Base-by-base conservation (phyloP, 257 asterid genomes). In the Rehmannia glutinosa region DNA sequence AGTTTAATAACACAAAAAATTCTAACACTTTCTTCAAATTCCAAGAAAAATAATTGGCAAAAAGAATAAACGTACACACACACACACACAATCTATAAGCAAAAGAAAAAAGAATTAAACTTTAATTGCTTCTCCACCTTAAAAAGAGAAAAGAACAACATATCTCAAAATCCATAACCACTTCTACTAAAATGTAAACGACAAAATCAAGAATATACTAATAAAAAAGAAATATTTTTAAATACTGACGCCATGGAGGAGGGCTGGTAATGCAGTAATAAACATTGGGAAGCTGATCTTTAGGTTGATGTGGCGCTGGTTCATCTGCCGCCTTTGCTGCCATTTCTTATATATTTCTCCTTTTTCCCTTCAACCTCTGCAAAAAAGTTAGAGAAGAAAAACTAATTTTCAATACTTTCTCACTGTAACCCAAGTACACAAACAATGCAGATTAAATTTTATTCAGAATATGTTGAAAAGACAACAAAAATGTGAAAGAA, bases 191-290 rank as follows among this genome's bases (percentile, higher is more conserved):
- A 62, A 27, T 19, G 8, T 1, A 32, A 32, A 32, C 4, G 8
- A 32, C 13, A 38, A 9, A 38, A 38, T 38, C 3, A 38, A 6
- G 13, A 38, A 1, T 3, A 6, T 6, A 38, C 3, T 9, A 38
- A 9, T 38, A 49, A 49, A 9, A 49, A 49, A 49, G n/a, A 17
- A 2, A 17, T 17, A 24, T 41, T 9, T 21, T 3, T 19, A 62
- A 62, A 62, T 19, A 87, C 95, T 86, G 46, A 90, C 97, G 96
- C 97, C 97, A 90, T 58, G 96, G 96, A 71, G 96, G 97, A 73
- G 95, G 95, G 73, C 97, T 90, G n/a, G 92, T 84, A 65, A 90
- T 90, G 97, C 97, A 90, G 86, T 80, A 90, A 42, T 89, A 82
- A 80, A 90, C 96, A 80, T 75, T 73, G 20, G 92, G 91, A 77